Conservation (phyloP, 495 filamentous ascomycete genomes). For the Penicillium subrubescens region DNA sequence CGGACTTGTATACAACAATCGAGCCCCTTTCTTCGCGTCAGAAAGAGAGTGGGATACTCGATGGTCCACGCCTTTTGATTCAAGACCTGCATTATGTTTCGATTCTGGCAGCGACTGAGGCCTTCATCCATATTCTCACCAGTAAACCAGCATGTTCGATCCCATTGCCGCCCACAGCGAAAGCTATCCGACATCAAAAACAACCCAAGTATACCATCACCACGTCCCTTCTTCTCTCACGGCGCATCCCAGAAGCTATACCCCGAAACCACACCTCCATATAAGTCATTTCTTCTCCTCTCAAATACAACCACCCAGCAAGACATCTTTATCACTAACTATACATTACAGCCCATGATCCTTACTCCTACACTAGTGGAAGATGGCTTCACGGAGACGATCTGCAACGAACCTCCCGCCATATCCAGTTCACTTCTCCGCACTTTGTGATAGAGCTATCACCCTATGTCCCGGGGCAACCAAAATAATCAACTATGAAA, state of each 20-base stretch:
- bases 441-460: slow-evolving; percentile 44
- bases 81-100: background rate
- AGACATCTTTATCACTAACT: background rate
- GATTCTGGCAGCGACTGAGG: background rate
- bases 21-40: no score
- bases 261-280: background rate
- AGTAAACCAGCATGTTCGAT: background rate
- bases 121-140: background rate
- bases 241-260: background rate
- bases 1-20: no score
- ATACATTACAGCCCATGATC: slow-evolving; percentile 20
- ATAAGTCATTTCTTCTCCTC: background rate
- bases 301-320: background rate
- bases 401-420: slow-evolving; percentile 38
- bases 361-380: slow-evolving; percentile 41
- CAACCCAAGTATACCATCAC: background rate
- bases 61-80: no score
- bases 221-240: background rate
- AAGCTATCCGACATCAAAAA: background rate
- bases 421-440: slow-evolving; percentile 43
- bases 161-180: background rate
- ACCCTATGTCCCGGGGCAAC: slow-evolving; percentile 44
- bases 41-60: no score
- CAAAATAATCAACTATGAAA: slow-evolving; percentile 33
- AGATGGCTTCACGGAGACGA: slow-evolving; percentile 47